Evolutionary conservation across 345 rosid genomes (phyloP), one percentile per base, ranked within the genome.

Genomic region (Corchorus capsularis): DNA sequence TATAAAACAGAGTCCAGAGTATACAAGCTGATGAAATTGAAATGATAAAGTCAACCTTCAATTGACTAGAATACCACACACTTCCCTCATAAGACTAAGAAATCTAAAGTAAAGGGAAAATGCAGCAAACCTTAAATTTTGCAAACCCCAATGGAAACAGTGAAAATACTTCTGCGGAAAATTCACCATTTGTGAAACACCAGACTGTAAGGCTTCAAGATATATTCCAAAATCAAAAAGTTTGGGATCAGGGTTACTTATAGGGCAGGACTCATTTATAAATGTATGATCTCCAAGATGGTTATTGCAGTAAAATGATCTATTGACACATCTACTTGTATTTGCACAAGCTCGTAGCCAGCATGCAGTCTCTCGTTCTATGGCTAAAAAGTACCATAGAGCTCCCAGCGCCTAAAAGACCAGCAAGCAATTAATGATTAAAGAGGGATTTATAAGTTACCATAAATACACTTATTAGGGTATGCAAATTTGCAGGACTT

Each of bases 71-170:
- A 3, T 5, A 13, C 2, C 53, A 27, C 27, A 27, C 27, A 27
- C 27, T 27, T 27, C 27, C 27, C 27, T 27, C 27, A 27, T 27
- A 27, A 27, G 27, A 27, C 27, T 27, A 27, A 27, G 27, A 27
- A 27, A 27, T 27, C 27, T 27, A 27, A 27, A 27, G 27, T 27
- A 27, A 27, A 27, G 27, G 50, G 11, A 11, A 43, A 39, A 39
- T 39, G 43, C 43, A 39, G 35, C 79, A 56, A 6, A 90, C 94
- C 94, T 90, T 77, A 90, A 85, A 83, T 90, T 89, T 74, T 83
- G 94, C 49, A 90, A 86, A 47, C 94, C 92, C 94, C 94, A 90
- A 91, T 86, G 87, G 68, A 89, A 87, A 82, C 92, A 89, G 82
- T 84, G 87, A 60, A 88, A 84, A 67, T 87, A 86, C 83, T 90